Evolutionary conservation across 306 rosid genomes (phyloP), one percentile per base, ranked within the genome.

Genomic region (Sindora glabra): DNA sequence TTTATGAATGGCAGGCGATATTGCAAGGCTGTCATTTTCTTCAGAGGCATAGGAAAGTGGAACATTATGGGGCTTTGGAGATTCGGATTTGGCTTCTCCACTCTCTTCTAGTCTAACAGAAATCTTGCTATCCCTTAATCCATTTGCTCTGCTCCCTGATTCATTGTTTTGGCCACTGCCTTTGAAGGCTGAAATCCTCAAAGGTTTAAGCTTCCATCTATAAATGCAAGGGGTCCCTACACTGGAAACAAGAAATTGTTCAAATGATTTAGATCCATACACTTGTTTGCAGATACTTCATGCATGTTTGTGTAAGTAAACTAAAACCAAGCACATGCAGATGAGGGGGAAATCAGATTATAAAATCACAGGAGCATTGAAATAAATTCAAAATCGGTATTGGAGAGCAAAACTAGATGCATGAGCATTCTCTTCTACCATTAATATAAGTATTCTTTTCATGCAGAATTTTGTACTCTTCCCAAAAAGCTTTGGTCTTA

Each of bases 101-200:
- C 73, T 72, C 74, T 80, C 94, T 56, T 80, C 87, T 32, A 87
- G 54, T 74, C 83, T 81, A 59, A 84, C 75, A 14, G 85, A 80
- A 71, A 76, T 77, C 74, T 79, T 82, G 60, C 77, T 65, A 62
- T 73, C 63, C 76, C 80, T 82, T 57, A 87, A 57, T 45, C 84
- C 88, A 61, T 72, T 76, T 49, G 78, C 77, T 68, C 81, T 73
- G 48, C 74, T 72, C 48, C 69, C 81, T n/a, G 86, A 66, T 59
- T 68, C 82, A 59, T 71, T 78, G 70, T 82, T 74, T 62, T 70
- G 82, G 19, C 86, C 87, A 62, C 42, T 73, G 58, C 97, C 84
- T 76, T 90, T 90, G 72, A 90, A 90, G 77, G 86, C 83, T 25
- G 85, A 77, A 65, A 86, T 70, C 62, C 69, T 85, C 49, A 82